Evolutionary conservation across 2,329 filamentous ascomycete genomes (phyloP).

Genomic region (Biscogniauxia sp.): DNA sequence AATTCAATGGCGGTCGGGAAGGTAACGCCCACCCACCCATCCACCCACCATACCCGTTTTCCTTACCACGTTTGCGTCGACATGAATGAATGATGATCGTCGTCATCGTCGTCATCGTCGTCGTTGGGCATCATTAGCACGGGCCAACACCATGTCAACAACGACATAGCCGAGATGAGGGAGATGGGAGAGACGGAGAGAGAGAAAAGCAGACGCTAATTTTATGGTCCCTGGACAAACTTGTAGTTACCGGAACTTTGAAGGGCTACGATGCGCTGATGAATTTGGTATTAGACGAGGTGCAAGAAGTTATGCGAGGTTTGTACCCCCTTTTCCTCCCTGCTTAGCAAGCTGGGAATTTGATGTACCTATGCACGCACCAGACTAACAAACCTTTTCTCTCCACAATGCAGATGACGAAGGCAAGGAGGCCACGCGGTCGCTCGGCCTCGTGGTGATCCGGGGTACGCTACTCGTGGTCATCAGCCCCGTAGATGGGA

Average conservation of each 20-base stretch:
- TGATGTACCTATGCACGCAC: neutral
- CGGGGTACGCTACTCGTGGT: constrained; percentile 90
- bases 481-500: constrained; percentile 89
- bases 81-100: neutral
- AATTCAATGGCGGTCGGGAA: constrained; percentile 93
- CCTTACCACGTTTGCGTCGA: too few species aligned
- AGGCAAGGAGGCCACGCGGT: constrained; percentile 78
- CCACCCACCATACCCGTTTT: too few species aligned
- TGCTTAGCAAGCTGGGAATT: neutral
- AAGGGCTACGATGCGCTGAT: constrained; percentile 97
- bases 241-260: constrained; percentile 75
- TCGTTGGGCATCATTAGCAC: neutral
- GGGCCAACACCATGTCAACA: neutral
- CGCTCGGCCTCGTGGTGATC: constrained; percentile 83
- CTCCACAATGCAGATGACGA: constrained; percentile 69
- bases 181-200: neutral
- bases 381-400: neutral
- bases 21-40: constrained; percentile 50
- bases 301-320: constrained; percentile 88
- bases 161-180: neutral
- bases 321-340: constrained; percentile 27
- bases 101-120: neutral
- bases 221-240: neutral
- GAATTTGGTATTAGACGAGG: constrained; percentile 95
- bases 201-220: neutral